Evolutionary conservation across 495 filamentous ascomycete species (phyloP).

Genomic region (Talaromyces liani): DNA sequence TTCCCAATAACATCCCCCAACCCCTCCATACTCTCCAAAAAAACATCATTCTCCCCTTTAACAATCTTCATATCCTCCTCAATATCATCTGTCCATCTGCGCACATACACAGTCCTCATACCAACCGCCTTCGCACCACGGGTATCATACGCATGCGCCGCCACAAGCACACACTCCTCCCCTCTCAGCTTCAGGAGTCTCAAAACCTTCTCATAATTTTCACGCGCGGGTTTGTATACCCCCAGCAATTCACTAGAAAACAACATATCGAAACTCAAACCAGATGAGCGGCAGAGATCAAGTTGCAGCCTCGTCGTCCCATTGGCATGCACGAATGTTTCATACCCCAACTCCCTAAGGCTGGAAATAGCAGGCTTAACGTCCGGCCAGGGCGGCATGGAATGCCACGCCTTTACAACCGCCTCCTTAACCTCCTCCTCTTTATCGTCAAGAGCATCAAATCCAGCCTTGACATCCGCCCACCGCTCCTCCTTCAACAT

Average conservation of each 20-base stretch:
- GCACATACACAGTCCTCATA: conserved; percentile 44
- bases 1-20: conserved; percentile 15
- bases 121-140: conserved; percentile 37
- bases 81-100: conserved; percentile 47
- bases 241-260: conserved; percentile 46
- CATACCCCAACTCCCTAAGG: conserved; percentile 18
- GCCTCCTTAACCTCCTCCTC: conserved; percentile 10
- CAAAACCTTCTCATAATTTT: conserved; percentile 38
- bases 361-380: conserved; percentile 23
- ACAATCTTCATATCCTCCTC: conserved; percentile 41
- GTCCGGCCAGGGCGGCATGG: conserved; percentile 40
- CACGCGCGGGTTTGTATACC: conserved; percentile 37
- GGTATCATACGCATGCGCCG: conserved; percentile 48
- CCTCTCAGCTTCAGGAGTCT: conserved; percentile 32
- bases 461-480: not conserved
- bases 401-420: conserved; percentile 34
- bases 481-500: conserved; percentile 19
- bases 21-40: conserved; percentile 35
- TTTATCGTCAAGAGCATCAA: not conserved
- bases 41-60: conserved; percentile 35
- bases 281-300: conserved; percentile 39
- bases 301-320: conserved; percentile 48
- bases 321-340: conserved; percentile 45
- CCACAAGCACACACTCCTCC: conserved; percentile 44
- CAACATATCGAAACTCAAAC: conserved; percentile 41